Evolutionary conservation across 768 basidiomycete genomes (phyloP).

Genomic region (Leccinum aurantiacum): DNA sequence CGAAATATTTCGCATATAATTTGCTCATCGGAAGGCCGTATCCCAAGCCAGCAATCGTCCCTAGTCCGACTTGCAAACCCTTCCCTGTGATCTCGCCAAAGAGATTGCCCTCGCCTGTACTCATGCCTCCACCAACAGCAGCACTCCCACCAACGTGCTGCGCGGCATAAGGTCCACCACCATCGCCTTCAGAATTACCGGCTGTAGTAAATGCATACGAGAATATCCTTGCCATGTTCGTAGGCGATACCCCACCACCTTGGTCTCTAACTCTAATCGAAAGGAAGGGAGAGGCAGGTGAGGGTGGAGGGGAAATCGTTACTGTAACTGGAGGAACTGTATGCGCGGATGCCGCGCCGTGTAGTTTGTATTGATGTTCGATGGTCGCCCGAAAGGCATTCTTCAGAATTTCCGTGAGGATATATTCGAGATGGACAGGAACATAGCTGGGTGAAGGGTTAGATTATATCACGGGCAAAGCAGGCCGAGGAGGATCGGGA

Average conservation of each 20-base stretch:
- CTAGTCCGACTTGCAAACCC: constrained; percentile 76
- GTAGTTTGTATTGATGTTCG: constrained; percentile 59
- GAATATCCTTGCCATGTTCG: constrained; percentile 77
- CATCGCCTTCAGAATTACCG: constrained; percentile 46
- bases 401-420: constrained; percentile 87
- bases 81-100: constrained; percentile 79
- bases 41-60: constrained; percentile 88
- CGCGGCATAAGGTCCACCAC: constrained; percentile 75
- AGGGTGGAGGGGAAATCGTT: constrained; percentile 63
- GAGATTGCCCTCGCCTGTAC: constrained; percentile 49
- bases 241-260: constrained; percentile 78
- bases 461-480: constrained; percentile 12
- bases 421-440: constrained; percentile 89
- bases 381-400: constrained; percentile 90
- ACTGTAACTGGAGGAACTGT: constrained; percentile 63
- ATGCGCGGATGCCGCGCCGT: constrained; percentile 35
- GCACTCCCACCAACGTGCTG: constrained; percentile 76
- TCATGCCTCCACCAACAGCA: constrained; percentile 47
- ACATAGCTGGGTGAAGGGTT: constrained; percentile 57
- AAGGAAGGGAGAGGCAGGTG: constrained; percentile 46
- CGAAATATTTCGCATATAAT: constrained; percentile 81
- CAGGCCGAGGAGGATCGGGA: constrained; percentile 14
- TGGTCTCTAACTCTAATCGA: constrained; percentile 82
- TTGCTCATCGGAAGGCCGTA: constrained; percentile 85
- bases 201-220: constrained; percentile 93